phyloP scores from a whole-genome alignment of 2,329 filamentous ascomycete genomes.

The Aspergillus luchuensis region DNA sequence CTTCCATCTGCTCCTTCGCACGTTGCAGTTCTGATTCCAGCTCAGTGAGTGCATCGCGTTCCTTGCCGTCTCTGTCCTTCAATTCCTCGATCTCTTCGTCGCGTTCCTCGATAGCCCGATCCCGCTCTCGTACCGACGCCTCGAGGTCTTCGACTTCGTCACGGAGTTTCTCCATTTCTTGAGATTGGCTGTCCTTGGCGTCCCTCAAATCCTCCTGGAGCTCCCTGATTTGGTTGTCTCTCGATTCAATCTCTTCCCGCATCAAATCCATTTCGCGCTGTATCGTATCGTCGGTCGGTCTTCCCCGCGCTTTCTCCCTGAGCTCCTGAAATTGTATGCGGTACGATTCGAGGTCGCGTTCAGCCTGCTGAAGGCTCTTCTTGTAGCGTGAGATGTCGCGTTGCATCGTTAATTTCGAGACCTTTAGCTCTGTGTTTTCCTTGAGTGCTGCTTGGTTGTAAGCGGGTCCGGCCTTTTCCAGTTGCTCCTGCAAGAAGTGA shows the following conservation, averaged over 20 bases:
- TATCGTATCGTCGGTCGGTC: conserved; percentile 71
- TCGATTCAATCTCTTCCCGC: conserved; percentile 52
- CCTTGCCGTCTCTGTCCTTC: conserved; percentile 52
- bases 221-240: conserved; percentile 46
- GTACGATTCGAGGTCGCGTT: conserved; percentile 83
- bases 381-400: conserved; percentile 82
- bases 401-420: conserved; percentile 86
- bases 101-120: conserved; percentile 69
- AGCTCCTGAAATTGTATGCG: conserved; percentile 78
- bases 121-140: conserved; percentile 73
- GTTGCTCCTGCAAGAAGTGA: conserved; percentile 88
- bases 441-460: conserved; percentile 86
- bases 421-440: conserved; percentile 95
- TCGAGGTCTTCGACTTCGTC: conserved; percentile 77
- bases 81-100: conserved; percentile 74
- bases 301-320: conserved; percentile 76
- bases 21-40: conserved; percentile 53
- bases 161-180: conserved; percentile 66
- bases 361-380: conserved; percentile 78
- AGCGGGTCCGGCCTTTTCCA: conserved; percentile 83
- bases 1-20: conserved; percentile 47
- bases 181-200: conserved; percentile 56
- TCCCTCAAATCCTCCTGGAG: conserved; percentile 58
- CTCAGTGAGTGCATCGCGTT: conserved; percentile 47
- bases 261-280: conserved; percentile 60